Percentiles rank a stretch among this genome's conserved stretches.
Conservation (phyloP, 2,329 filamentous ascomycete genomes). For the Teratosphaeriaceae sp. region DNA sequence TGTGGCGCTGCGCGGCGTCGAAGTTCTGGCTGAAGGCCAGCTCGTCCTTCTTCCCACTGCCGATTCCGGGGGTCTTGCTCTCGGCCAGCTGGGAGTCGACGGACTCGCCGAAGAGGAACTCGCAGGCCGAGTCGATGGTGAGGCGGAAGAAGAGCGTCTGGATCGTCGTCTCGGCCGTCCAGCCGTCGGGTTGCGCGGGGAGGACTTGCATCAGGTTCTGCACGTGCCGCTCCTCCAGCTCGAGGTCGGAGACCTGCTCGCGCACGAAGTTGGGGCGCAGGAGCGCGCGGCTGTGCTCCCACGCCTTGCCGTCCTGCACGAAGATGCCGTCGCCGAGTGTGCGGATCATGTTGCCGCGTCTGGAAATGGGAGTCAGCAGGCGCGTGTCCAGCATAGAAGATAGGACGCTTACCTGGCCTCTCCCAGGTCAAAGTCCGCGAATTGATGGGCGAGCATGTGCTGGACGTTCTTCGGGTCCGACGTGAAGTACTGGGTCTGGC, state of each 20-base stretch:
- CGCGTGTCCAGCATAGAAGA: no score
- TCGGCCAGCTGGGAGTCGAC: slow-evolving; percentile 31
- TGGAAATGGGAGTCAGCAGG: no score
- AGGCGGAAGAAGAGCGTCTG: slow-evolving; percentile 41
- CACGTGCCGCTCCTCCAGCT: slow-evolving; percentile 30
- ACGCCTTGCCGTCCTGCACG: slow-evolving; percentile 28
- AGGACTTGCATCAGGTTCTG: slow-evolving; percentile 28
- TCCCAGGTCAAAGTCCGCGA: slow-evolving; percentile 28
- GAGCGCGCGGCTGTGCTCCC: slow-evolving; percentile 31
- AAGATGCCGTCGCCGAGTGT: slow-evolving; percentile 30
- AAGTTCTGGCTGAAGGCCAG: slow-evolving; percentile 38
- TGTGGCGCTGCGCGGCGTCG: slow-evolving; percentile 34
- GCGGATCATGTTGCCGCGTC: slow-evolving; percentile 23
- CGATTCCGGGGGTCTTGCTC: slow-evolving; percentile 25
- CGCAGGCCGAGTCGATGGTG: slow-evolving; percentile 45
- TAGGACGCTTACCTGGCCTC: slow-evolving; percentile 15
- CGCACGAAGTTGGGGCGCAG: slow-evolving; percentile 33
- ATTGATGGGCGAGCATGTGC: slow-evolving; percentile 28
- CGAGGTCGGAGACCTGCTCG: slow-evolving; percentile 32
- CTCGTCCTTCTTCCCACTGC: slow-evolving; percentile 20
- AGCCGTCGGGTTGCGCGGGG: slow-evolving; percentile 20
- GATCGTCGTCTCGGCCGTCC: slow-evolving; percentile 27
- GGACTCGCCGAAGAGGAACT: slow-evolving; percentile 42
- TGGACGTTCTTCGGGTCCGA: slow-evolving; percentile 31
- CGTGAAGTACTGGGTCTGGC: slow-evolving; percentile 11